A percentile compares a stretch with the other conserved stretches of the same genome.
These are phyloP conservation scores for Salinomyces thailandicus DNA, from an alignment of 2,329 filamentous ascomycete genomes.

Conservation along the genomic window DNA sequence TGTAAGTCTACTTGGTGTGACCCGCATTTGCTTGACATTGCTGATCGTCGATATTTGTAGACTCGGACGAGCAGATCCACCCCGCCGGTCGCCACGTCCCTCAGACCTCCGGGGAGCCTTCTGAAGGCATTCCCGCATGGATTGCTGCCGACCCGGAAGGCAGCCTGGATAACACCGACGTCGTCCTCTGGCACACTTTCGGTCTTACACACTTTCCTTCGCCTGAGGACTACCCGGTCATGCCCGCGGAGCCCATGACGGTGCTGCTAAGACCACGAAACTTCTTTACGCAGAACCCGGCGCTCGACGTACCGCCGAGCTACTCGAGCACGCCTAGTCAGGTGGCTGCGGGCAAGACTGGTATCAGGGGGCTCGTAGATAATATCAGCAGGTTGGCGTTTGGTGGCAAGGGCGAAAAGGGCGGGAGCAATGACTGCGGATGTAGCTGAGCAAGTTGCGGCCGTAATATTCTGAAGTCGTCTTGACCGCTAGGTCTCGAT, in stretches of 20 bases:
- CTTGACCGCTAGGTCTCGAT: too few relatives aligned
- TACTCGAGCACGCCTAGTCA: conserved; percentile 65
- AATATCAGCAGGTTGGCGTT: conserved; percentile 41
- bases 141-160: conserved; percentile 56
- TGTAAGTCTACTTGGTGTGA: conserved; percentile 62
- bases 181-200: conserved; percentile 92
- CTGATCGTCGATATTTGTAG: too few relatives aligned
- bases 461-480: background rate
- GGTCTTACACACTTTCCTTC: conserved; percentile 81
- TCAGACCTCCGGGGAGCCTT: conserved; percentile 72
- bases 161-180: conserved; percentile 67
- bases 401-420: conserved; percentile 29
- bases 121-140: conserved; percentile 63
- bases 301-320: conserved; percentile 68
- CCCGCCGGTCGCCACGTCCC: conserved; percentile 80
- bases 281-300: conserved; percentile 73
- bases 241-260: conserved; percentile 54
- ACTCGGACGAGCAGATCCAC: conserved; percentile 71
- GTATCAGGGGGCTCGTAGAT: conserved; percentile 37
- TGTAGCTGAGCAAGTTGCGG: background rate
- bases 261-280: conserved; percentile 67
- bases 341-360: conserved; percentile 33
- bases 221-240: conserved; percentile 79
- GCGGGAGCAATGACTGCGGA: conserved; percentile 15
- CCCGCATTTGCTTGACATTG: too few relatives aligned